phyloP scores from a whole-genome alignment of 2,329 filamentous ascomycete genomes.

The Diaporthe sp. region DNA sequence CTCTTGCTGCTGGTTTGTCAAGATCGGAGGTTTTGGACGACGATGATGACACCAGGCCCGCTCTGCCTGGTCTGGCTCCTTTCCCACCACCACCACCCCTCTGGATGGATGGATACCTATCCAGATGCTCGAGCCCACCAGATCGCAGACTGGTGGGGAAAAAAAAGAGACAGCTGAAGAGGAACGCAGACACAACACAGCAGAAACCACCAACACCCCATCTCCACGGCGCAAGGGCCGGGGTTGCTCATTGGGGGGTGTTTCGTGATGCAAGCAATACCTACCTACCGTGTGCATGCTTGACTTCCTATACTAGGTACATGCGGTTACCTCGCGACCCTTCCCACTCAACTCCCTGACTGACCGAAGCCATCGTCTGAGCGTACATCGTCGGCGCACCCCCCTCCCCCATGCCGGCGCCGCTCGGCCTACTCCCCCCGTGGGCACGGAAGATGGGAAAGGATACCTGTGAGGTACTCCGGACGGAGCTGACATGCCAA shows the following conservation, averaged over 20 bases:
- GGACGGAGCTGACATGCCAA: conserved; percentile 14
- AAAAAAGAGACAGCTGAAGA: background rate
- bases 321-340: background rate
- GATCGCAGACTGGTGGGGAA: conserved; percentile 19
- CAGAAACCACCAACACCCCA: background rate
- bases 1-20: conserved; percentile 1
- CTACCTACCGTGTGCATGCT: conserved; percentile 10
- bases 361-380: conserved; percentile 27
- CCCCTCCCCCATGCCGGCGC: background rate
- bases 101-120: background rate
- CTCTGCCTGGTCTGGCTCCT: background rate
- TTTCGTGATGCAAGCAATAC: conserved; percentile 14
- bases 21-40: conserved; percentile 12
- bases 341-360: background rate
- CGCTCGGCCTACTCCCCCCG: conserved; percentile 11
- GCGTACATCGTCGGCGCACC: conserved; percentile 16
- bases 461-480: background rate
- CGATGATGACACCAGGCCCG: conserved; percentile 25
- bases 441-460: background rate
- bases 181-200: background rate
- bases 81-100: background rate
- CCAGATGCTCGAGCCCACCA: background rate
- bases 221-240: conserved; percentile 19
- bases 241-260: conserved; percentile 2
- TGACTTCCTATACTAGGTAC: background rate